Evolutionary conservation across 768 basidiomycete genomes (phyloP).

Genomic region (Tricholomella constricta): DNA sequence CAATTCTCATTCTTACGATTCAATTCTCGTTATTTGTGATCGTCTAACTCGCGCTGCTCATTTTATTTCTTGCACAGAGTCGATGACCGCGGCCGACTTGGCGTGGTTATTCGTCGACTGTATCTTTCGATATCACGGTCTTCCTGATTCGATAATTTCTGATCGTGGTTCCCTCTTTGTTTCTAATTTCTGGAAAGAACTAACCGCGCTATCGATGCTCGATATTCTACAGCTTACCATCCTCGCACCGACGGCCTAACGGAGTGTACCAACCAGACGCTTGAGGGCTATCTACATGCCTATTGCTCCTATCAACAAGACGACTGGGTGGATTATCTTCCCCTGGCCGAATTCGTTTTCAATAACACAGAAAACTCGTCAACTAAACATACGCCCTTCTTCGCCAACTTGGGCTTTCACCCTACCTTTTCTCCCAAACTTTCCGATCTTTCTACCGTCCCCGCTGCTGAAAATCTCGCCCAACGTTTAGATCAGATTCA

Average conservation of each 20-base stretch:
- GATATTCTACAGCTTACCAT: background rate
- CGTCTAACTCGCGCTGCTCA: slow-evolving; percentile 41
- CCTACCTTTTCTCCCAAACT: slow-evolving; percentile 31
- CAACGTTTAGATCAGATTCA: slow-evolving; percentile 31
- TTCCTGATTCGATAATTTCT: slow-evolving; percentile 34
- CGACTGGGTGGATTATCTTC: slow-evolving; percentile 20
- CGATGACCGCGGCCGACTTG: slow-evolving; percentile 29
- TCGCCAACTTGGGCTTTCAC: slow-evolving; percentile 27
- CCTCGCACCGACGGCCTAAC: slow-evolving; percentile 1
- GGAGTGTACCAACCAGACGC: slow-evolving; percentile 3
- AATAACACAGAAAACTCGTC: slow-evolving; percentile 38
- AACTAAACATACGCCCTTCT: slow-evolving; percentile 32
- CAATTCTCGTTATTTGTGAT: slow-evolving; percentile 39
- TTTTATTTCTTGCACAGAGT: slow-evolving; percentile 39
- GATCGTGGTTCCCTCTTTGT: slow-evolving; percentile 34
- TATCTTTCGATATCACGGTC: slow-evolving; percentile 36
- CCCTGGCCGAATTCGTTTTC: slow-evolving; percentile 42
- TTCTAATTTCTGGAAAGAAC: slow-evolving; percentile 15
- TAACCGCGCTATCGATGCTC: no score
- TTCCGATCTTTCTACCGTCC: slow-evolving; percentile 28
- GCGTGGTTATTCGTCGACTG: slow-evolving; percentile 36
- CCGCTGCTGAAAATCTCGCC: slow-evolving; percentile 33
- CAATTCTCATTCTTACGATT: slow-evolving; percentile 34
- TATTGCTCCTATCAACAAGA: slow-evolving; percentile 42
- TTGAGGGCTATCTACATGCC: slow-evolving; percentile 31